Evolutionary conservation across 495 filamentous ascomycete species (phyloP).

Genomic region (Immersiella caudata): DNA sequence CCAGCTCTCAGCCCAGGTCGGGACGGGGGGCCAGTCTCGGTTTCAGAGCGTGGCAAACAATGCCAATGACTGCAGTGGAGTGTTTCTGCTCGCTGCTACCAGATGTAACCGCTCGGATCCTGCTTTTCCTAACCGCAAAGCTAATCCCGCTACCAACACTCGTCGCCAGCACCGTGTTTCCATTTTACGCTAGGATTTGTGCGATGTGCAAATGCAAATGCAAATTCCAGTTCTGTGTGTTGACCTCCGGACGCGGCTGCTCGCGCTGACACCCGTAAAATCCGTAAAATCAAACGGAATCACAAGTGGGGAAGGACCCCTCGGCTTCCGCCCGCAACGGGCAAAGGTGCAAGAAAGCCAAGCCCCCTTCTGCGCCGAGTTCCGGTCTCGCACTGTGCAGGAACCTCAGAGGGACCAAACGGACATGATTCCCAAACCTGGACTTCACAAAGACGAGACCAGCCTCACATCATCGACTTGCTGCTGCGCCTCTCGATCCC

Average conservation of each 20-base stretch:
- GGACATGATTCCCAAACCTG: background rate
- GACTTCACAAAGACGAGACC: background rate
- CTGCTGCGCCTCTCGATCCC: background rate
- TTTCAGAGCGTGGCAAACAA: constrained; percentile 18
- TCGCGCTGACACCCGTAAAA: background rate
- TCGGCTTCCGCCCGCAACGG: background rate
- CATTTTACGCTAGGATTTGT: background rate
- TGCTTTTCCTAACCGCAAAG: constrained; percentile 4
- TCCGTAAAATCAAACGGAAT: background rate
- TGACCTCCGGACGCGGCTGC: background rate
- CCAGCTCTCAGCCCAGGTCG: background rate
- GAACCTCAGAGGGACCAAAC: background rate
- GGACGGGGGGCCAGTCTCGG: constrained; percentile 14
- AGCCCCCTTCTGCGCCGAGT: background rate
- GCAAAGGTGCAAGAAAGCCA: background rate
- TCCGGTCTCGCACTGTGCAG: background rate
- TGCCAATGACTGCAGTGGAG: constrained; percentile 8
- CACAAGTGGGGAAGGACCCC: background rate
- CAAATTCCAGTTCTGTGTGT: background rate
- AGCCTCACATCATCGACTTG: background rate
- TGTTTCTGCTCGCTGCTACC: constrained; percentile 4
- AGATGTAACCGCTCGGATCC: constrained; percentile 16
- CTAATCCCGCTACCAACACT: background rate
- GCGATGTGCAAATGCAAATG: background rate
- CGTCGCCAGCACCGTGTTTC: background rate